These are phyloP conservation scores for Plasmodium gonderi DNA, from an alignment of 169 alveolate species.

Conservation along the genomic window DNA sequence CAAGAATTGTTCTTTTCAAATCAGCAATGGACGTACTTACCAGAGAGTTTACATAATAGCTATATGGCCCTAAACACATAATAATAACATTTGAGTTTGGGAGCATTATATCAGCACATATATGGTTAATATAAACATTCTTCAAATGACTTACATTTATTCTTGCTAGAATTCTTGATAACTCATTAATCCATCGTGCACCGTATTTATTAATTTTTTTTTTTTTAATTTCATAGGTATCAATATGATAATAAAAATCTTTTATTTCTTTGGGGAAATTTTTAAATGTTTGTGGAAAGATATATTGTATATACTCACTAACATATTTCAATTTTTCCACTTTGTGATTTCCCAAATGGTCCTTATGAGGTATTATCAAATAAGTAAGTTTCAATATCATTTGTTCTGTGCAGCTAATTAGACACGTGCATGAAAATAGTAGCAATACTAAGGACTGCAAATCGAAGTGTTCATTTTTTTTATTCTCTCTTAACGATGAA, in stretches of 20 bases:
- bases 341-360: constrained; percentile 79
- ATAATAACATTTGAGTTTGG: constrained; percentile 77
- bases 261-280: constrained; percentile 74
- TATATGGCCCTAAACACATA: constrained; percentile 85
- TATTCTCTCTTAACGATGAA: not conserved
- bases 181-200: constrained; percentile 83
- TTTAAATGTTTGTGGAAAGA: constrained; percentile 53
- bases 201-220: constrained; percentile 66
- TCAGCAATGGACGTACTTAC: constrained; percentile 61
- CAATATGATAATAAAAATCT: constrained; percentile 58
- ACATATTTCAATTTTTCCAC: constrained; percentile 80
- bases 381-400: constrained; percentile 76
- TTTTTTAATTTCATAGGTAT: constrained; percentile 74
- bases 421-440: constrained; percentile 61
- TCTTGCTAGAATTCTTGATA: constrained; percentile 74
- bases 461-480: constrained; percentile 74
- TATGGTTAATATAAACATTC: constrained; percentile 78
- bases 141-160: constrained; percentile 77
- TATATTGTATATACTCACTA: constrained; percentile 77
- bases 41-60: constrained; percentile 83
- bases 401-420: constrained; percentile 36
- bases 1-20: constrained; percentile 29
- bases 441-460: constrained; percentile 80
- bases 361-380: constrained; percentile 73
- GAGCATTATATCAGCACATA: constrained; percentile 81